Evolutionary conservation across 768 basidiomycete species (phyloP), one percentile per base, ranked within the genome.

Genomic region (Mycena albidolilacea): DNA sequence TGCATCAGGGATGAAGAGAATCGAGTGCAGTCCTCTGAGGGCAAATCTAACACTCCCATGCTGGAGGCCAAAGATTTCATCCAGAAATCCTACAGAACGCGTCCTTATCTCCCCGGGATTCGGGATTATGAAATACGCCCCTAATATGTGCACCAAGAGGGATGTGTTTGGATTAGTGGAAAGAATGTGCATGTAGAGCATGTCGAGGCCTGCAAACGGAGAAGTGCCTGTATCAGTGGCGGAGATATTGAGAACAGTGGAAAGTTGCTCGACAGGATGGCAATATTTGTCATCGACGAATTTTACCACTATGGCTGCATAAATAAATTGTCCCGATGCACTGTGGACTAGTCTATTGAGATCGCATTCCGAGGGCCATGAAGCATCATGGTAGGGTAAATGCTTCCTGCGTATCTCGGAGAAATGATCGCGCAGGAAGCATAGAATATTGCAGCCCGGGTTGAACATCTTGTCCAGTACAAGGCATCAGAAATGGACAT

Each of bases 301-400:
- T 55, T 78, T 78, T 54, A 79, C 65, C 10, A 81, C 78, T 1
- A 80, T 79, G 23, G 80, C 44, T 1, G 80, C 75, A 54, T 79
- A 79, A 15, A 80, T 78, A 81, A 58, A 10, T 58, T 35, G n/a
- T 6, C 57, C 37, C 6, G 57, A 58, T 15, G 57, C 57, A 0
- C 19, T 58, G 5, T 68, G 39, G n/a, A 81, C 74, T 12, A 77
- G 59, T 14, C 19, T 37, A 4, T 72, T 35, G 3, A 75, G 39
- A 72, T 62, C 52, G 7, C 19, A 23, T 17, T 59, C 60, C 4
- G 64, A 59, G 12, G 74, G 69, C 76, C 76, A 77, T 38, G 17
- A 3, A 9, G 44, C 15, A 46, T n/a, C 15, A 8, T 37, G 6
- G 14, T 21, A 5, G 41, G 46, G 21, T 4, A 30, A 19, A n/a